Percentiles rank a stretch among this genome's conserved stretches.
Evolutionary conservation across 1,284 basidiomycete species (phyloP).

Genomic region (Puccinia hordei): DNA sequence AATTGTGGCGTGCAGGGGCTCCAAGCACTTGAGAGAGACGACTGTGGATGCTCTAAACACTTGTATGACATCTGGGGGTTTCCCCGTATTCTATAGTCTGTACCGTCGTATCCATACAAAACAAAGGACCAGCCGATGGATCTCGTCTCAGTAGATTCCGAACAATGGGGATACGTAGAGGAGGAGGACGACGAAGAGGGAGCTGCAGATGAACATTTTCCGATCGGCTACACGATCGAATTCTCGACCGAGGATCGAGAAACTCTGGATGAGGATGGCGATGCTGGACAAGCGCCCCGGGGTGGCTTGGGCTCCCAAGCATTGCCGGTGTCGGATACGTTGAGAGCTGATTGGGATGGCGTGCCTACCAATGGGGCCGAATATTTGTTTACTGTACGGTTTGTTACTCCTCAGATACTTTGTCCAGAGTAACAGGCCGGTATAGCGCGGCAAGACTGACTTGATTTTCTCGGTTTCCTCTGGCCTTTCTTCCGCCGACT

Average conservation of each 20-base stretch:
- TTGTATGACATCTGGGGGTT: too few species aligned
- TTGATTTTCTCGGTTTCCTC: background rate
- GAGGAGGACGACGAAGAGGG: background rate
- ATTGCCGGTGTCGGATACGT: background rate
- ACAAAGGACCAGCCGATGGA: background rate
- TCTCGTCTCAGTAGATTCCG: background rate
- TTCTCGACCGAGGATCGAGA: conserved; percentile 9
- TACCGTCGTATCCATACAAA: too few species aligned
- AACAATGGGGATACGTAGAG: conserved; percentile 5
- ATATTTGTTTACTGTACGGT: conserved; percentile 42
- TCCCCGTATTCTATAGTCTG: too few species aligned
- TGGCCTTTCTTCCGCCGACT: background rate
- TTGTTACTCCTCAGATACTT: background rate
- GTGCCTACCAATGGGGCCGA: conserved; percentile 30
- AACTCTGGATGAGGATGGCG: background rate
- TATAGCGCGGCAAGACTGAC: background rate
- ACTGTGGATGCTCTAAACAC: too few species aligned
- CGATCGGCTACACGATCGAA: conserved; percentile 38
- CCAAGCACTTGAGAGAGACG: too few species aligned
- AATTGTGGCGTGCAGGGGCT: too few species aligned
- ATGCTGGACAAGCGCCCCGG: background rate
- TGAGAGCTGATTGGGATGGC: conserved; percentile 27
- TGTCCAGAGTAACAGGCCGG: background rate
- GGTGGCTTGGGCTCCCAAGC: conserved; percentile 39
- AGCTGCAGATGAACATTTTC: background rate